phyloP scores from a whole-genome alignment of 306 rosid species.

The Amphicarpaea edgeworthii region DNA sequence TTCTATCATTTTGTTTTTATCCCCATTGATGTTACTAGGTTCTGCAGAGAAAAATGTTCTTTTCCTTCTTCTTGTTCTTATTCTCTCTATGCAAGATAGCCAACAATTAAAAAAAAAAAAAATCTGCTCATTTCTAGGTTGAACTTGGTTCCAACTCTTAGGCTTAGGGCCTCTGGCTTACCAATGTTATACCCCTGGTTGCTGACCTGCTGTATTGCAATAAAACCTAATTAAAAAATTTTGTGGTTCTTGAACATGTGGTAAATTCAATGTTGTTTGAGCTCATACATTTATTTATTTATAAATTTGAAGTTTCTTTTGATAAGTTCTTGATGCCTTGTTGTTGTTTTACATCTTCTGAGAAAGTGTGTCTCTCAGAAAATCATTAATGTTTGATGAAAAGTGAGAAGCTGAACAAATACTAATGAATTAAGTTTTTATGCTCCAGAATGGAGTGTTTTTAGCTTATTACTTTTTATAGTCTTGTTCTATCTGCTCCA shows the following conservation, averaged over 20 bases:
- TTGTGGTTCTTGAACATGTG: background rate
- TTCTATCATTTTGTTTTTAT: background rate
- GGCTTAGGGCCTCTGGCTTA: background rate
- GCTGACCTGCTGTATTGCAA: background rate
- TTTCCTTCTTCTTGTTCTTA: constrained; percentile 3
- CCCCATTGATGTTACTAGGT: background rate
- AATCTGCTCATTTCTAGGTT: constrained; percentile 3
- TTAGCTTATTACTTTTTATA: background rate
- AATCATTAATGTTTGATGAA: constrained; percentile 8
- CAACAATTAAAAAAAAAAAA: background rate
- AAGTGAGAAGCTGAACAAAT: constrained; percentile 25
- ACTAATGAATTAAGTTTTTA: constrained; percentile 19
- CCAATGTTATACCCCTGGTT: constrained; percentile 1
- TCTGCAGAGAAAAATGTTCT: constrained; percentile 1
- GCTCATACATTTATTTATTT: background rate
- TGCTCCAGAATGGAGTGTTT: constrained; percentile 18
- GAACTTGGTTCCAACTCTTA: constrained; percentile 26
- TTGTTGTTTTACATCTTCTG: constrained; percentile 32
- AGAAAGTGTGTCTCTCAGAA: constrained; percentile 26
- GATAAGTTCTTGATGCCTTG: constrained; percentile 18
- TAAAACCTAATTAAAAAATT: background rate
- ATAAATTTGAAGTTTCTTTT: constrained; percentile 7
- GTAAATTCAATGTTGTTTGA: constrained; percentile 1
- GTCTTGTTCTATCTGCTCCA: constrained; percentile 17
- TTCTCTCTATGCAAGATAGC: constrained; percentile 7